These are phyloP conservation scores for Hylodesmum podocarpum DNA, from an alignment of 306 rosid genomes.

Conservation along the genomic window DNA sequence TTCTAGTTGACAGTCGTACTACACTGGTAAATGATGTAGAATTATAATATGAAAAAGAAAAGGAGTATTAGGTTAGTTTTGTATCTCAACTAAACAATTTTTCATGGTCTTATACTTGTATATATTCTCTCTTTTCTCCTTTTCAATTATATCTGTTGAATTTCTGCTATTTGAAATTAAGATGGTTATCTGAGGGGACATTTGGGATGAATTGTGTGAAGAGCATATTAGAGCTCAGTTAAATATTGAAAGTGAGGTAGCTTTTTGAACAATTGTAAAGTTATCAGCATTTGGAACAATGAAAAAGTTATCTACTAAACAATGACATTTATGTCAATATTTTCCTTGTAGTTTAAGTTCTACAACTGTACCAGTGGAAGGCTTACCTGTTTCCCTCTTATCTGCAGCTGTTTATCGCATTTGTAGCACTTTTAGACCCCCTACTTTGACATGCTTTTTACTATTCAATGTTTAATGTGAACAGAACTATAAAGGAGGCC, in stretches of 20 bases:
- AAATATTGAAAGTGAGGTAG: conserved; percentile 19
- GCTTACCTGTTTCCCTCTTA: neutral
- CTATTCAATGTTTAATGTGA: conserved; percentile 31
- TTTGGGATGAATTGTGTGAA: neutral
- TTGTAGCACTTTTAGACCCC: conserved; percentile 11
- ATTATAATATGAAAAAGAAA: neutral
- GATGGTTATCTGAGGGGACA: conserved; percentile 16
- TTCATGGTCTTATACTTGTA: neutral
- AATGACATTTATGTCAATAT: neutral
- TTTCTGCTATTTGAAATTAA: conserved; percentile 18
- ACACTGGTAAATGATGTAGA: neutral
- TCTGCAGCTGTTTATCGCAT: neutral
- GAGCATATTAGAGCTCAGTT: conserved; percentile 11
- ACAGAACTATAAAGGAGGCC: conserved; percentile 71
- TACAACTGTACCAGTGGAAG: neutral
- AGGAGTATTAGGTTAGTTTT: neutral
- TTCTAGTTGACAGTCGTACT: neutral
- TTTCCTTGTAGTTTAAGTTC: conserved; percentile 12
- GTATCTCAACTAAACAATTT: neutral
- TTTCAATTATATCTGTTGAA: neutral
- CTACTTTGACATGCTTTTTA: conserved; percentile 16
- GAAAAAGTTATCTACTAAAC: neutral
- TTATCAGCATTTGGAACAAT: neutral
- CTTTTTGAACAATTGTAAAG: neutral
- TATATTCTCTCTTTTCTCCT: neutral